Evolutionary conservation across 2,329 filamentous ascomycete genomes (phyloP), one percentile per base, ranked within the genome.

Genomic region (Xylogone sp.): DNA sequence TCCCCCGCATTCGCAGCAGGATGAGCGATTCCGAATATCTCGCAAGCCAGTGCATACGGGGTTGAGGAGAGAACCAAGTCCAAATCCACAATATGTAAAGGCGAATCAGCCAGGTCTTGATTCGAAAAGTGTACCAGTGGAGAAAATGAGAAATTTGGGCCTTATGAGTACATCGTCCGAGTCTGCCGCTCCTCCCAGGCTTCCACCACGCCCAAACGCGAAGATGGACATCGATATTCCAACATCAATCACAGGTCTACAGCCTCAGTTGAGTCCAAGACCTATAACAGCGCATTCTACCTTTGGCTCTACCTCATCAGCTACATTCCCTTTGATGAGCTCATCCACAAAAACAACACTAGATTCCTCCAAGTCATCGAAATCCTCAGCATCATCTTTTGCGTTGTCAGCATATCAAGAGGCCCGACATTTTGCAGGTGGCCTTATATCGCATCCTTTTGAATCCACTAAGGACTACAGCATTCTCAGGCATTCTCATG

Each of bases 401-500:
- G 20, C 63, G 9, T 55, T 60, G 43, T 57, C 58, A 20, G 62
- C 59, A 10, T 63, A 75, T 7, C 52, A 48, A 8, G 83, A 87
- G 59, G 83, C 82, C 0, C 75, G 81, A 31, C 81, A 87, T 63
- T 82, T 87, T 54, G 82, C 84, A 1, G 81, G 82, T 2, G 84
- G 85, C 0, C 72, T 89, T 20, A 73, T 88, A 49, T 74, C 74
- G 16, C 83, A 82, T 51, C 83, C 86, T 0, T 76, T 74, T 19
- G 83, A 86, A 61, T 84, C 82, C 0, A 87, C 77, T 2, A 83
- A 79, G 52, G 82, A 88, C 67, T 82, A 78, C 64, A 84, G 78
- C 44, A 81, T 89, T 51, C 74, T 88, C 21, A 81, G 85, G 0
- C 86, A 89, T 62, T 86, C 83, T 0, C 69, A 78, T 22, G 79